Base-by-base conservation (phyloP, 2,329 filamentous ascomycete species). In the Nigrospora osmanthi region DNA sequence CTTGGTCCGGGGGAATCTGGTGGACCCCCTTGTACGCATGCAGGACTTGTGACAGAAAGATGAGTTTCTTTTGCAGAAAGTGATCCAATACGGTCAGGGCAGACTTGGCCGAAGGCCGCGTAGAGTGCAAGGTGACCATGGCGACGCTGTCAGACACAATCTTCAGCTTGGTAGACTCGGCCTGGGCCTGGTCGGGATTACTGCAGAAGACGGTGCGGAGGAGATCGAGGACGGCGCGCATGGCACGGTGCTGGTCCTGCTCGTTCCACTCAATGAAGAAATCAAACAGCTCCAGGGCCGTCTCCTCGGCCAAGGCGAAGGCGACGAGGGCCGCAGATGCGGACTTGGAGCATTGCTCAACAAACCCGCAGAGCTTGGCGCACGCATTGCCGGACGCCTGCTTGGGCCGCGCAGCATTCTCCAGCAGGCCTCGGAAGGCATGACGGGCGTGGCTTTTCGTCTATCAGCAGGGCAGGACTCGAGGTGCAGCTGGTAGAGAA, bases 251-350 rank as follows among this genome's bases (percentile, higher is more conserved):
- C 48, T 80, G 75, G 54, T 83, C 80, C 45, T 76, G 77, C 54
- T 83, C 80, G 53, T 81, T 82, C 78, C 80, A 83, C 54, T 83
- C 79, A 42, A 83, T 66, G 56, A 80, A 85, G 54, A 81, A 83
- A 44, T 75, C 66, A 61, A 83, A 81, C 19, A 84, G 62, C 43
- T 65, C 64, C 42, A 72, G 52, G 16, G 67, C 70, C 4, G 75
- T 71, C 30, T 64, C 56, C 49, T 68, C 60, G 11, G 71, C 72
- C 48, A 78, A 81, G 2, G 75, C 74, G 68, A 78, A 78, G 11
- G 55, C 50, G 39, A 58, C 64, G 31, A 82, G 55, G 4, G 52
- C 46, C 23, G 61, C 49, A 11, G 70, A 68, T 13, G 56, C 51
- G 3, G 79, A 78, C 51, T 71, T 76, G 50, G 70, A 72, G 43